Base-by-base conservation (phyloP, 2,329 filamentous ascomycete species). In the Ophiostoma sp. region DNA sequence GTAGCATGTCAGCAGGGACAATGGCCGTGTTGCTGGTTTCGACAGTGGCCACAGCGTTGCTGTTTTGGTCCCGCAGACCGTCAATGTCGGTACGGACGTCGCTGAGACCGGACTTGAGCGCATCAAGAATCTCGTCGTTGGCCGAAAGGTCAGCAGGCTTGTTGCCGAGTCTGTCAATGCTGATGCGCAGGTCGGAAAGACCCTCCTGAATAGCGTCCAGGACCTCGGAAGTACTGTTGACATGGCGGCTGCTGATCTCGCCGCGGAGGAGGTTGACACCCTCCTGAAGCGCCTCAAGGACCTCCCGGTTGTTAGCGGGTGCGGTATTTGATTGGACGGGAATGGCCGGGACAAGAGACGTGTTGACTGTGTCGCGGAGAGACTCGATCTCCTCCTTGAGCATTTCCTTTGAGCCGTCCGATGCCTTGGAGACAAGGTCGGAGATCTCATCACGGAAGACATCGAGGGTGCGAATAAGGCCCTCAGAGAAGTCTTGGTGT, bases 171-270 rank as follows among this genome's bases (percentile, higher is more conserved):
- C 86, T 87, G 74, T 97, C 94, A 73, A 98, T 91, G 75, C 94
- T 92, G 36, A 86, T 85, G 33, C 93, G 90, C 9, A 98, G 85
- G 66, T 91, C 90, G 75, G 92, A 90, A 7, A 98, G 87, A 1
- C 95, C 95, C 80, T 98, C 94, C 74, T 97, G 95, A 71, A 98
- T 85, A 0, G 95, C 93, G 79, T 97, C 94, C 1, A 98, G 86
- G 12, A 97, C 93, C 79, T 98, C 94, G 70, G 94, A 92, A 0
- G 94, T 95, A 76, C 95, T 93, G 19, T 87, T 84, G 61, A 88
- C 85, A 2, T 88, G 87, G 17, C 88, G 84, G 8, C 91, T 91
- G 76, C 88, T 85, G 69, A 97, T 88, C 77, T 98, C 95, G 19
- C 88, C 86, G 5, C 93, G 89, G 45, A 98, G 86, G 59, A 87